Base-by-base conservation (phyloP, 1,139 yeast genomes). In the Lodderomyces elongisporus region DNA sequence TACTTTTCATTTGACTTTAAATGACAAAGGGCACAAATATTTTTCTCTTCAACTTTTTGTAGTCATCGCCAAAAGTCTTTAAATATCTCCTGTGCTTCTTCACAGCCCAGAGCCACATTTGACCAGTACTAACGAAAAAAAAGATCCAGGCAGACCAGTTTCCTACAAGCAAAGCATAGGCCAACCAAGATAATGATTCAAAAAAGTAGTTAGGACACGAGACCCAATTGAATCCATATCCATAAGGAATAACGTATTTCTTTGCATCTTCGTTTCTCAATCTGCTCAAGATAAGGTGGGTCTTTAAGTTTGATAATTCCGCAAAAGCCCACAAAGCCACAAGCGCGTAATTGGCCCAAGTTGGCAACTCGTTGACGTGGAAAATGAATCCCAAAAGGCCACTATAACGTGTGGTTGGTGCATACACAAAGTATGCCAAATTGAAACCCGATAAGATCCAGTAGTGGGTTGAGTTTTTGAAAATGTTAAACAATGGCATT, bases 381-480 rank as follows among this genome's bases (percentile, higher is more conserved):
- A 59, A 64, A 5, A 62, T 25, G 22, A 47, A 47, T 14, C 21
- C 16, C 17, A 40, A 35, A 20, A 46, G 30, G 13, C 42, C 43
- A 23, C 31, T 17, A 14, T 22, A 17, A 21, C 22, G 9, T 13
- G 23, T 14, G 21, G 21, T 39, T 8, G 94, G 93, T 4, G 82
- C 76, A 42, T 85, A 89, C 30, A 79, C 67, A 43, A 84, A 81
- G 46, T 70, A 76, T 3, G 87, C 76, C 34, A 85, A 67, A 44
- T 77, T 68, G 23, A 84, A 55, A 1, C 97, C 97, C 29, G 91
- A 82, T 43, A 91, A 65, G 20, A 85, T 55, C 96, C 97, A 89
- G 62, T 91, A 91, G 57, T 91, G 96, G 43, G 74, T 68, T 25
- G 89, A 81, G 65, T 91, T 91, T 62, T 89, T 87, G 70, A 91